A percentile compares a stretch with the other conserved stretches of the same genome.
Evolutionary conservation across 208 protist species (phyloP).

Genomic region (Leishmania mexicana): DNA sequence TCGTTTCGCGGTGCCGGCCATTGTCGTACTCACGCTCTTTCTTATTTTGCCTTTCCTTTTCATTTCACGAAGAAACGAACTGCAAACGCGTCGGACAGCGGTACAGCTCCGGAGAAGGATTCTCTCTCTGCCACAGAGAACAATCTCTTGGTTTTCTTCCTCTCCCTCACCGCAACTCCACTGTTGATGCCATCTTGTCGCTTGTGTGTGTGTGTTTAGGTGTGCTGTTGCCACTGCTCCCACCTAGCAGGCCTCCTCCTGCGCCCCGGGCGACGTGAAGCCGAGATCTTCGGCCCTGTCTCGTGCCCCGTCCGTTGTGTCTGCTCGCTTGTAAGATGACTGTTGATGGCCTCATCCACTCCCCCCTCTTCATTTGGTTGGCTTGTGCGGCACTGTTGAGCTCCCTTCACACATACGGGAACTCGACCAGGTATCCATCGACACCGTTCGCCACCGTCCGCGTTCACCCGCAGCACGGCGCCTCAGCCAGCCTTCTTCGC

Average conservation of each 20-base stretch:
- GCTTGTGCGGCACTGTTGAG: not conserved
- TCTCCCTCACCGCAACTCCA: not conserved
- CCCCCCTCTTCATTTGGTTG: not conserved
- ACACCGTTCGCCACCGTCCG: not conserved
- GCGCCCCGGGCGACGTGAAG: not conserved
- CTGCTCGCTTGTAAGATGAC: not conserved
- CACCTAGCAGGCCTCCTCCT: not conserved
- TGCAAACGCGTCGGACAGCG: not conserved
- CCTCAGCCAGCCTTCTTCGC: slow-evolving; percentile 1
- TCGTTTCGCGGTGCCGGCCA: not conserved
- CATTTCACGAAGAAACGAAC: slow-evolving; percentile 4
- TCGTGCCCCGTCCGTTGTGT: not conserved
- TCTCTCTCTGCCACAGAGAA: no score
- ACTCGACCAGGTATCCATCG: not conserved
- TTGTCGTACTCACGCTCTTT: slow-evolving; percentile 7
- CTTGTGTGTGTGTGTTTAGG: not conserved
- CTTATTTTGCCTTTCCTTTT: slow-evolving; percentile 23
- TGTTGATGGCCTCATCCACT: not conserved
- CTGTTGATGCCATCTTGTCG: not conserved
- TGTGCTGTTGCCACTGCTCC: not conserved
- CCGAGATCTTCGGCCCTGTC: not conserved
- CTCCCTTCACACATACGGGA: not conserved
- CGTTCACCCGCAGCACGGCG: not conserved
- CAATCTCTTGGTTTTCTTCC: not conserved
- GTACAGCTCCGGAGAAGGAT: not conserved